Evolutionary conservation across 495 filamentous ascomycete species (phyloP).

Genomic region (Xylaria bambusicola): DNA sequence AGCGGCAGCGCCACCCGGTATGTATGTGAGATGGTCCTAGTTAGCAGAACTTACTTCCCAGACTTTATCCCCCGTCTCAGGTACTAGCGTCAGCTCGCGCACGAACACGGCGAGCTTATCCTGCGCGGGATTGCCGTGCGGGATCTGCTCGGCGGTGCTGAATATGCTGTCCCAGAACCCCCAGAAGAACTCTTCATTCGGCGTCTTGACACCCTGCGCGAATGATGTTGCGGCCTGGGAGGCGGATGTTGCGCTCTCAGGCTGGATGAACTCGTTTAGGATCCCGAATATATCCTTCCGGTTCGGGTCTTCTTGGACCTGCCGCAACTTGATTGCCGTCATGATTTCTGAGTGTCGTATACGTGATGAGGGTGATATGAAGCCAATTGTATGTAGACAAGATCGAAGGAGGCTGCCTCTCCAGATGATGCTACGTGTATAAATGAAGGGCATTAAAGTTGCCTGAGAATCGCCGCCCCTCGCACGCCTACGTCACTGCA

Average conservation of each 20-base stretch:
- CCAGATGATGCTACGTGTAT: background rate
- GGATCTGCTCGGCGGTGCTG: slow-evolving; percentile 26
- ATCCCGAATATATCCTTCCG: slow-evolving; percentile 30
- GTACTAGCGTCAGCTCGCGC: slow-evolving; percentile 24
- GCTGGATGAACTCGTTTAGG: slow-evolving; percentile 25
- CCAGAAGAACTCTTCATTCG: slow-evolving; percentile 27
- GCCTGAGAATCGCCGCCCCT: slow-evolving; percentile 2
- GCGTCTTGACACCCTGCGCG: slow-evolving; percentile 14
- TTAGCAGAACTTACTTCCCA: slow-evolving; percentile 25
- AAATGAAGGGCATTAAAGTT: background rate
- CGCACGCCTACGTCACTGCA: slow-evolving; percentile 10
- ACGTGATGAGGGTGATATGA: background rate
- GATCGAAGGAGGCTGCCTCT: background rate
- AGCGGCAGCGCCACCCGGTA: too few species aligned
- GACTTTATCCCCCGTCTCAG: slow-evolving; percentile 22
- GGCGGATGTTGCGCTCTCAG: slow-evolving; percentile 5
- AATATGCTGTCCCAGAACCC: slow-evolving; percentile 25
- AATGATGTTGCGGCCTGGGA: slow-evolving; percentile 19
- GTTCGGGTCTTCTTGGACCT: background rate
- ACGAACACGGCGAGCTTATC: slow-evolving; percentile 27
- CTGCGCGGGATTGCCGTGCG: slow-evolving; percentile 21
- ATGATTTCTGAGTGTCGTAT: background rate
- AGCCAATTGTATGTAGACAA: too few species aligned
- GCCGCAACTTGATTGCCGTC: background rate
- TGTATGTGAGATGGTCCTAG: background rate